Conservation (phyloP, 1,284 basidiomycete species). For the Rhodotorula glutinis region DNA sequence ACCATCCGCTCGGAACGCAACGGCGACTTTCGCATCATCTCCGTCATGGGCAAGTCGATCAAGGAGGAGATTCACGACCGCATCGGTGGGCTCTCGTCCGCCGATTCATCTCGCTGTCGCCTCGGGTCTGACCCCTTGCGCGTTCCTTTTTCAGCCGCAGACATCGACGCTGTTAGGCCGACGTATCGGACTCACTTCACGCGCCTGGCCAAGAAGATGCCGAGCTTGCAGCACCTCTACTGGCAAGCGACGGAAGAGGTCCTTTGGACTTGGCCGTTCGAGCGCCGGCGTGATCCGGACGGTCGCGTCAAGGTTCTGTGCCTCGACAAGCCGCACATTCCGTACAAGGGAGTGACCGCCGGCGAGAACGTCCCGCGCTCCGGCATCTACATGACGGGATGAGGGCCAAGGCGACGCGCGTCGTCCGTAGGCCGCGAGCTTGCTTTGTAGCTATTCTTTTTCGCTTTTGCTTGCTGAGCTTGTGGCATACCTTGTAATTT, state of each 20-base stretch:
- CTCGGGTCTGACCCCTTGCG: background rate
- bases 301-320: background rate
- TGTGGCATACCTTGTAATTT: too few species aligned
- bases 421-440: too few species aligned
- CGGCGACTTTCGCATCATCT: slow-evolving; percentile 6
- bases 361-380: background rate
- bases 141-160: background rate
- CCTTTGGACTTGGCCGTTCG: background rate
- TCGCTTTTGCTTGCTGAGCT: too few species aligned
- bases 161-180: background rate
- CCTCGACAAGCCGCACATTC: background rate
- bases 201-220: background rate
- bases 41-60: background rate
- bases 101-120: background rate
- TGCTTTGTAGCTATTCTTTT: too few species aligned
- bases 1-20: slow-evolving; percentile 6
- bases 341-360: background rate
- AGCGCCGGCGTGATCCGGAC: background rate
- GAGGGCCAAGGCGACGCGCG: too few species aligned
- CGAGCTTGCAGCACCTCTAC: background rate
- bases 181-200: background rate
- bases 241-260: background rate
- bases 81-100: too few species aligned
- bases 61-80: background rate
- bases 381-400: background rate